Conservation (phyloP, 2,329 filamentous ascomycete species). For the Thyridium curvatum region DNA sequence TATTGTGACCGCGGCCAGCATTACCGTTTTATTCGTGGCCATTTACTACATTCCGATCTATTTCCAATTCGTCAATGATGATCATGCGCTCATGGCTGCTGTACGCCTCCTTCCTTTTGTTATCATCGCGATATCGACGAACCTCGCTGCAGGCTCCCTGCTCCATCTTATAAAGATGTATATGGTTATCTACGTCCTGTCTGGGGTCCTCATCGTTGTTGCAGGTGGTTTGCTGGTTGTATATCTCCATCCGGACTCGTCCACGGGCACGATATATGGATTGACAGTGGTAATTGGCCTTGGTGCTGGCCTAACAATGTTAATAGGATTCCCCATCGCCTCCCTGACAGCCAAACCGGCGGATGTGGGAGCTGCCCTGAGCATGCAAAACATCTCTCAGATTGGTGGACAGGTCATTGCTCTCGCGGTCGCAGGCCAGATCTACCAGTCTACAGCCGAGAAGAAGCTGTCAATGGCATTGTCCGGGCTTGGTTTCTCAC, state of each 20-base stretch:
- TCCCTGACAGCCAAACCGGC: conserved; percentile 11
- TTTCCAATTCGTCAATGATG: conserved; percentile 40
- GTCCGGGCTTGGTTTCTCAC: conserved; percentile 15
- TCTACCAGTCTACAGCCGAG: conserved; percentile 22
- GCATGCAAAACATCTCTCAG: conserved; percentile 20
- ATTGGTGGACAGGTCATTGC: conserved; percentile 16
- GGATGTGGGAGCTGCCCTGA: conserved; percentile 13
- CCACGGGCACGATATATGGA: conserved; percentile 12
- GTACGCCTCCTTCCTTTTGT: conserved; percentile 32
- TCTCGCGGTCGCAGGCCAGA: conserved; percentile 18
- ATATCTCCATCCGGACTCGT: conserved; percentile 11
- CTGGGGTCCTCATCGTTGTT: conserved; percentile 9
- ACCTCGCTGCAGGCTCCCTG: conserved; percentile 9
- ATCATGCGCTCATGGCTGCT: conserved; percentile 28
- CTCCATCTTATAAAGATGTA: conserved; percentile 8
- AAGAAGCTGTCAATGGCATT: conserved; percentile 15
- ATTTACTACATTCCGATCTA: conserved; percentile 46
- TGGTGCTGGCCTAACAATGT: conserved; percentile 13
- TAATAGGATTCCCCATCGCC: conserved; percentile 20
- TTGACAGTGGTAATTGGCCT: conserved; percentile 11
- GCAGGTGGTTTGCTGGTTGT: conserved; percentile 10
- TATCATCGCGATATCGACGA: conserved; percentile 14
- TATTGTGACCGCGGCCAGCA: conserved; percentile 22
- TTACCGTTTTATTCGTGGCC: conserved; percentile 25
- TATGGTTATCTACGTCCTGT: conserved; percentile 12